A percentile compares a stretch with the other conserved stretches of the same genome.
Conservation (phyloP, 1,284 basidiomycete genomes). For the Fomes fomentarius region DNA sequence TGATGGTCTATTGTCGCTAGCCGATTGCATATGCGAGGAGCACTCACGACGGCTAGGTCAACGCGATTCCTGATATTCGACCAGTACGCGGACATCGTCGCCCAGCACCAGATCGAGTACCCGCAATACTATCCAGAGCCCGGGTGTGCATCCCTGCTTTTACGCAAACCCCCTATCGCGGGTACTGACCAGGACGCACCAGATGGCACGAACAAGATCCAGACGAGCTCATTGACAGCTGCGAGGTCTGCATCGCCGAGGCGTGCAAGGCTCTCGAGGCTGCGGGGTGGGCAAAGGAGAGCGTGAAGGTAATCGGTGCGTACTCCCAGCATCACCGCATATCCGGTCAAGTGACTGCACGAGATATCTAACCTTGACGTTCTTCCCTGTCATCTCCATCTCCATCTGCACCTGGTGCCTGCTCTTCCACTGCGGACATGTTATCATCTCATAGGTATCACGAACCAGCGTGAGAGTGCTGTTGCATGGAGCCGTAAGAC, state of each 20-base stretch:
- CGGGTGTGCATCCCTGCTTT: conserved; percentile 56
- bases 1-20: conserved; percentile 38
- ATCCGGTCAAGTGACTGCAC: conserved; percentile 19
- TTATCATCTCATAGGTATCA: conserved; percentile 83
- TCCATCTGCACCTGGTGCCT: neutral
- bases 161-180: conserved; percentile 4
- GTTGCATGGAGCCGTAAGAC: conserved; percentile 93
- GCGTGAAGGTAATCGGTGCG: conserved; percentile 91
- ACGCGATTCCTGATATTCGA: conserved; percentile 96
- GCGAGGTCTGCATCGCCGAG: conserved; percentile 79
- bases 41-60: conserved; percentile 48
- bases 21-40: neutral
- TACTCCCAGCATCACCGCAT: conserved; percentile 18
- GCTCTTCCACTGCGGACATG: neutral
- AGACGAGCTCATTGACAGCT: conserved; percentile 79
- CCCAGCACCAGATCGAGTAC: conserved; percentile 89
- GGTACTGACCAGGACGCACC: conserved; percentile 2
- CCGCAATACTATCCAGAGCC: conserved; percentile 90
- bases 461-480: conserved; percentile 97
- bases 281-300: conserved; percentile 74
- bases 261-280: conserved; percentile 77
- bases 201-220: conserved; percentile 98
- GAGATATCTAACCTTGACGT: conserved; percentile 10
- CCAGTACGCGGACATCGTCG: conserved; percentile 85
- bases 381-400: neutral